A percentile compares a stretch with the other conserved stretches of the same genome.
Evolutionary conservation across 2,329 filamentous ascomycete species (phyloP).

Genomic region (Grosmannia penicillata): DNA sequence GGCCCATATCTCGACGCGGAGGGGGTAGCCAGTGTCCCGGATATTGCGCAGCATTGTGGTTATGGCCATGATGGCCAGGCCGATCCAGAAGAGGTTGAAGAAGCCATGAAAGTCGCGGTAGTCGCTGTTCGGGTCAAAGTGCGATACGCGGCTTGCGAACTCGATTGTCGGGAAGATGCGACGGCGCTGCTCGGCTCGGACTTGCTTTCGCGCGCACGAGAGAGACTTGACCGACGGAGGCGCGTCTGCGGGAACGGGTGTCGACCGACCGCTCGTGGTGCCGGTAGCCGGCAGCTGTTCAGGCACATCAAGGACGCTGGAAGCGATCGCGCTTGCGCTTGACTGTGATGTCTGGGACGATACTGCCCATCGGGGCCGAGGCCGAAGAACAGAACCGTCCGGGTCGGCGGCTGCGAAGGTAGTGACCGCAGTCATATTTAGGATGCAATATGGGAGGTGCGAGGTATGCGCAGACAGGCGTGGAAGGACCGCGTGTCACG

Average conservation of each 20-base stretch:
- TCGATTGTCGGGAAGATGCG: constrained; percentile 88
- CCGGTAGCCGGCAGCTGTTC: too few relatives aligned
- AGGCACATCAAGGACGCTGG: too few relatives aligned
- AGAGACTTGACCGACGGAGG: constrained; percentile 84
- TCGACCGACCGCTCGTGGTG: constrained; percentile 62
- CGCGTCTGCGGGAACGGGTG: constrained; percentile 74
- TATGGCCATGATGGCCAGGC: constrained; percentile 88
- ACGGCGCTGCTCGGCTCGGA: constrained; percentile 64
- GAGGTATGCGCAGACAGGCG: too few relatives aligned
- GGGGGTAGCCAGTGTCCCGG: constrained; percentile 80
- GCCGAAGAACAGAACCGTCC: too few relatives aligned
- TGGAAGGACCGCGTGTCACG: too few relatives aligned
- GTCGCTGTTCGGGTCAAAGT: constrained; percentile 86
- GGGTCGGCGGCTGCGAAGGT: too few relatives aligned
- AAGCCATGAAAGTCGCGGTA: constrained; percentile 94
- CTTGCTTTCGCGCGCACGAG: constrained; percentile 69
- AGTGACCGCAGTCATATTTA: too few relatives aligned
- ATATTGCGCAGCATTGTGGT: constrained; percentile 87
- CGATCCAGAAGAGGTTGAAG: constrained; percentile 97
- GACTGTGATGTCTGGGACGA: too few relatives aligned
- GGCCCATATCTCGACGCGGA: constrained; percentile 76
- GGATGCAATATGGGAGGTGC: too few relatives aligned
- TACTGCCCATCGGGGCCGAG: too few relatives aligned
- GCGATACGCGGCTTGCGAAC: constrained; percentile 78
- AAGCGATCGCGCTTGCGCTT: too few relatives aligned